Percentiles rank a stretch among this genome's conserved stretches.
phyloP scores from a whole-genome alignment of 192 early-diverging fungal genomes.

The Spinellus fusiger region DNA sequence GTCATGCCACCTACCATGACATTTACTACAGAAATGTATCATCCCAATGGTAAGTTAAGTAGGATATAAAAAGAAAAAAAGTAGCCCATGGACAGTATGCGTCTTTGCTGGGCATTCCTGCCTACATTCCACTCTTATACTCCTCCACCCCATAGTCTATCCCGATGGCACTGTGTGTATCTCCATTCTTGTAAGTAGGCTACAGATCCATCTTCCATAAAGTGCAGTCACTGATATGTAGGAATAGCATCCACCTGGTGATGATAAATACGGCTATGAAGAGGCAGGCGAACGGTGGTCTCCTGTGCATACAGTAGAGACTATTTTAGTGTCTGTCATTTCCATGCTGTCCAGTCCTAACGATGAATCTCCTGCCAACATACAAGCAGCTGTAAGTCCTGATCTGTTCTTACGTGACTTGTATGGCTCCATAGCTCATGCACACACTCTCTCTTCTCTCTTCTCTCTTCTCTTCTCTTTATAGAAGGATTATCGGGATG shows the following conservation, averaged over 20 bases:
- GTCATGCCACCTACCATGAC: constrained; percentile 82
- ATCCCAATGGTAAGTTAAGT: constrained; percentile 70
- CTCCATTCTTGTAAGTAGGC: constrained; percentile 91
- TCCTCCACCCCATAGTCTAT: constrained; percentile 70
- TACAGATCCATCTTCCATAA: too few species aligned
- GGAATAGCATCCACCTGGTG: constrained; percentile 61
- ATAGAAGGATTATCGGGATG: constrained; percentile 75
- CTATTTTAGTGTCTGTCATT: constrained; percentile 85
- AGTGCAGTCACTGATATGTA: constrained; percentile 20
- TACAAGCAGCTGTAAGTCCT: constrained; percentile 84
- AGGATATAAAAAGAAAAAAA: not conserved
- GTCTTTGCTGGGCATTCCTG: too few species aligned
- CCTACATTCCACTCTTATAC: too few species aligned
- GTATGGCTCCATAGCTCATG: not conserved
- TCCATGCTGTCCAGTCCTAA: constrained; percentile 91
- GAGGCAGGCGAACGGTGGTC: constrained; percentile 86
- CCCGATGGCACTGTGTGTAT: constrained; percentile 90
- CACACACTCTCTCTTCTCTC: not conserved
- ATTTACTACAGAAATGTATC: constrained; percentile 86
- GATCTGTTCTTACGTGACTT: not conserved
- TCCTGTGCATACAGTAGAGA: constrained; percentile 94
- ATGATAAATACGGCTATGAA: constrained; percentile 92
- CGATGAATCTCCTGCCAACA: constrained; percentile 91
- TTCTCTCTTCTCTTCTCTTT: not conserved
- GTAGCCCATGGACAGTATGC: too few species aligned